phyloP scores from a whole-genome alignment of 306 rosid genomes.

The Corylus avellana region DNA sequence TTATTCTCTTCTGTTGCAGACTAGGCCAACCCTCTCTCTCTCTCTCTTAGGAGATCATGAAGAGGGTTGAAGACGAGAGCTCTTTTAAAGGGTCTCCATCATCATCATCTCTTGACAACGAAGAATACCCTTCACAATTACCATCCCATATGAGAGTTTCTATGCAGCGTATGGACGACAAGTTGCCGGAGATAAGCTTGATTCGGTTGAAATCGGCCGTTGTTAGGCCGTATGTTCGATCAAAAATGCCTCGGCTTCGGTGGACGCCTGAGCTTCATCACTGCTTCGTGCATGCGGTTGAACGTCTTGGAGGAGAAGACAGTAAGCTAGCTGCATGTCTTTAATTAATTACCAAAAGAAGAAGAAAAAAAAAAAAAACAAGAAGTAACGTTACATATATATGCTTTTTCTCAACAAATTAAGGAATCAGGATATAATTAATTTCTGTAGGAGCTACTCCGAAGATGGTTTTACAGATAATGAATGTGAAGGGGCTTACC shows the following conservation, averaged over 20 bases:
- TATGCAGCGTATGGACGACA: not conserved
- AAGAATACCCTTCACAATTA: slow-evolving; percentile 11
- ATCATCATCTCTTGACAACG: slow-evolving; percentile 33
- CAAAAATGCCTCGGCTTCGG: slow-evolving; percentile 73
- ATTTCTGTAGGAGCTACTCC: slow-evolving; percentile 76
- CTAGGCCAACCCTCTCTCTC: slow-evolving; percentile 3
- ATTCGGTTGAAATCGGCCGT: slow-evolving; percentile 26
- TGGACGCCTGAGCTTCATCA: slow-evolving; percentile 91
- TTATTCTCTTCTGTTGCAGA: slow-evolving; percentile 61
- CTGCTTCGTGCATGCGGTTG: slow-evolving; percentile 82
- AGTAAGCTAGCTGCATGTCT: slow-evolving; percentile 36
- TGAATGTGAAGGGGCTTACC: slow-evolving; percentile 75
- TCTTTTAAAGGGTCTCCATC: slow-evolving; percentile 30
- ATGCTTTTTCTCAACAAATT: not conserved
- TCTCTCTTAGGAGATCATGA: slow-evolving; percentile 21
- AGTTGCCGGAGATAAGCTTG: slow-evolving; percentile 25
- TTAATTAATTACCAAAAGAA: not conserved
- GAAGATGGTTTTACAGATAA: slow-evolving; percentile 66
- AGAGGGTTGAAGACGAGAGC: slow-evolving; percentile 28
- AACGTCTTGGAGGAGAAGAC: slow-evolving; percentile 83
- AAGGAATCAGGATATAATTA: not conserved
- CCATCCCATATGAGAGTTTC: slow-evolving; percentile 13
- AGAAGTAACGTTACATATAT: not conserved
- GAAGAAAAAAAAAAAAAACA: too few species aligned
- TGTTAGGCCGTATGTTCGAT: slow-evolving; percentile 68